Evolutionary conservation across 2,329 filamentous ascomycete species (phyloP), one percentile per base, ranked within the genome.

Genomic region (Cladosporium sp.): DNA sequence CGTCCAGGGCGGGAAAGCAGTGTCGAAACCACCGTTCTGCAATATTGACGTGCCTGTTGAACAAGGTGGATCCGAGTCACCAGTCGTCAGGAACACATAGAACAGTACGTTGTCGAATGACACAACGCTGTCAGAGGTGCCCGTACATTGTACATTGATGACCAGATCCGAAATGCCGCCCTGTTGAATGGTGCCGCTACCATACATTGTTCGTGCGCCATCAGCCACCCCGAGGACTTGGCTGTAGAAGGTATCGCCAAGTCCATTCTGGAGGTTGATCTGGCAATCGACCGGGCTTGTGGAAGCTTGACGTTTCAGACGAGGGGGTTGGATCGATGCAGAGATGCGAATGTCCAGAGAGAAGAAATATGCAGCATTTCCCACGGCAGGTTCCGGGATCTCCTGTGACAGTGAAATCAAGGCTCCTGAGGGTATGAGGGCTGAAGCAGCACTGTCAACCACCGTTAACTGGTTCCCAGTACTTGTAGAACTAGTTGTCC

Each of bases 1-100:
- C 2, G 37, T 31, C 61, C 61, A 63, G 5, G 50, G 35, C 12
- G 49, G 18, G 14, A 56, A 46, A 5, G 10, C 35, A 26, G n/a
- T 55, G 26, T 63, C 50, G 50, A 63, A 63, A 33, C 44, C 35
- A 18, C 61, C 35, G 26, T 63, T 63, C 18, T 46, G 50, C 50
- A 63, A 14, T 1, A 63, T 35, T 7, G 56, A 59, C 3, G 16
- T 29, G 14, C 33, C 56, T 23, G 31, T 35, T 57, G 55, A 57
- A 31, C 56, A 59, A 26, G 23, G 35, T 10, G 56, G 56, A n/a
- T 59, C 16, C 3, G 56, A 59, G 33, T 33, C 55, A 18, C 56
- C 37, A 18, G 26, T 46, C 11, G 56, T 23, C 33, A 44, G 23
- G 33, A 31, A 63, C 6, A 63, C 21, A 8, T 12, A 21, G 50